Percentiles rank a stretch among this genome's conserved stretches.
Evolutionary conservation across 495 filamentous ascomycete genomes (phyloP).

Genomic region (Bombardia bombarda): DNA sequence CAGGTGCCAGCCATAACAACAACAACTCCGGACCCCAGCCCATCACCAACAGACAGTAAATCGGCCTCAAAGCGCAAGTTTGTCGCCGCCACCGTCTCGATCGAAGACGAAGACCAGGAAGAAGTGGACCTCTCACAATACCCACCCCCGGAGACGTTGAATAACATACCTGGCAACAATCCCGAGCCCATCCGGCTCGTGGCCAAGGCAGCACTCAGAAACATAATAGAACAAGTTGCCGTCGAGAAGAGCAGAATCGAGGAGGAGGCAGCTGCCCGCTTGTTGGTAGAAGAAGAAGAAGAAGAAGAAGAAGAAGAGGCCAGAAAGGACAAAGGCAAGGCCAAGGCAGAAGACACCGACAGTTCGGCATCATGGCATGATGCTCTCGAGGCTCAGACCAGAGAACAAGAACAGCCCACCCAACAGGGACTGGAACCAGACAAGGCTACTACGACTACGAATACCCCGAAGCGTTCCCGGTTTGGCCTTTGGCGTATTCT

Average conservation of each 20-base stretch:
- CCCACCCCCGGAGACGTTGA: conserved; percentile 24
- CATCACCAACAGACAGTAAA: not conserved
- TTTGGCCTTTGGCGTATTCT: conserved; percentile 7
- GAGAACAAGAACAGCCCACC: too few relatives aligned
- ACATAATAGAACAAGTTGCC: conserved; percentile 22
- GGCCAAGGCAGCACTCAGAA: conserved; percentile 23
- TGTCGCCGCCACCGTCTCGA: too few relatives aligned
- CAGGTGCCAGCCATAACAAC: too few relatives aligned
- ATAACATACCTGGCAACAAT: conserved; percentile 10
- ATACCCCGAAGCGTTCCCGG: conserved; percentile 3
- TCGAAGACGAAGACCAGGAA: not conserved
- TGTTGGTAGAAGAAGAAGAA: conserved; percentile 3
- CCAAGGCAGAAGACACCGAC: not conserved
- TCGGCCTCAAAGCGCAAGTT: not conserved
- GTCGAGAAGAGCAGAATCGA: conserved; percentile 16
- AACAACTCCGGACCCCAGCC: not conserved
- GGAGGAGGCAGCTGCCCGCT: conserved; percentile 3
- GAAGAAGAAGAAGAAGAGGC: not conserved
- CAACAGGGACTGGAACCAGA: too few relatives aligned
- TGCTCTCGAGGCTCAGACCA: too few relatives aligned
- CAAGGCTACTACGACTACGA: too few relatives aligned
- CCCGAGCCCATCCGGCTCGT: conserved; percentile 22
- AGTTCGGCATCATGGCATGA: too few relatives aligned
- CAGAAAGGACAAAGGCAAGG: conserved; percentile 5
- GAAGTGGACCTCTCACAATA: conserved; percentile 20